Evolutionary conservation across 73 alveolate species (phyloP), one percentile per base, ranked within the genome.

Genomic region (Paramecium octaurelia): DNA sequence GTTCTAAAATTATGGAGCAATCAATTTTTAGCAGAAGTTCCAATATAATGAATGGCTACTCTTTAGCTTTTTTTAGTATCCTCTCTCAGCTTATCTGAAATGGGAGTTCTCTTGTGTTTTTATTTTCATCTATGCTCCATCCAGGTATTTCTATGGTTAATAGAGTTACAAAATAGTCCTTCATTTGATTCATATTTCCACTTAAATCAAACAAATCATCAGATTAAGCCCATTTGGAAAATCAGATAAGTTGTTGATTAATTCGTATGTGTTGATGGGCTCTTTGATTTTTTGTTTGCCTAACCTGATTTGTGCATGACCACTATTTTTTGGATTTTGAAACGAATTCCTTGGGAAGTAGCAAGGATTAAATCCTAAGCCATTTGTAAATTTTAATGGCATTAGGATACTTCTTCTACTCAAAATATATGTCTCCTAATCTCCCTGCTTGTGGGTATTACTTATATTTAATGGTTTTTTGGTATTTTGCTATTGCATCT

Each of bases 351-450:
- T 93, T 99, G 96, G 59, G 97, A 97, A 42, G 97, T 97, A 75
- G 98, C 97, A 18, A 98, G 98, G 27, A 98, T 98, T 87, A 97
- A 98, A 96, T 99, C 99, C 27, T 98, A 98, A 2, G 99, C 99
- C 99, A 98, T 99, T 98, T 94, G 97, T 98, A 99, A 99, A 97
- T 95, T 83, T 97, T 99, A 50, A 99, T 98, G 21, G 99, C 99
- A 24, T 97, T 96, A 44, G 98, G 95, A 93, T 95, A 99, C 95
- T 99, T 99, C 68, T 97, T 98, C 93, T 99, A 98, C 60, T 89
- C 80, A 71, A 89, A 89, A 83, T 70, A 89, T 27, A 89, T 89
- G 48, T 89, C 71, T n/a, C 94, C 94, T 84, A 89, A 21, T 70
- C 88, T 89, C 8, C 68, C 76, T 24, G 94, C 94, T 9, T 89